Evolutionary conservation across 495 filamentous ascomycete genomes (phyloP).

Genomic region (Penicillium subrubescens): DNA sequence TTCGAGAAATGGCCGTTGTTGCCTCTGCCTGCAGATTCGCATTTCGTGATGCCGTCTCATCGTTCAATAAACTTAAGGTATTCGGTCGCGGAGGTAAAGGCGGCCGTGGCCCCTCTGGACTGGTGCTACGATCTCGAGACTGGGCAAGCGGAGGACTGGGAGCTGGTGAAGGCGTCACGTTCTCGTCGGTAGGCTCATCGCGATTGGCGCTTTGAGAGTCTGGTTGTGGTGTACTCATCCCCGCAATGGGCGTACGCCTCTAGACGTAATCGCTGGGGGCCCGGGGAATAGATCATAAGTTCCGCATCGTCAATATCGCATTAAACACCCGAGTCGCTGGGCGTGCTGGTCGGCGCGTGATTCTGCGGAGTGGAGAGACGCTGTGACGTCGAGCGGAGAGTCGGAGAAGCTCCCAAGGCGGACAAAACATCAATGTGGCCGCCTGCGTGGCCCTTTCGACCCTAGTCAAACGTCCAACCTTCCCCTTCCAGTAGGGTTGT

Average conservation of each 20-base stretch:
- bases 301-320: constrained; percentile 16
- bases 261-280: constrained; percentile 26
- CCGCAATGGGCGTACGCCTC: constrained; percentile 30
- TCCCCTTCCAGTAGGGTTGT: constrained; percentile 15
- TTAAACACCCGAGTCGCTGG: not conserved
- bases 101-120: constrained; percentile 51
- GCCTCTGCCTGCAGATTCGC: constrained; percentile 67
- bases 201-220: constrained; percentile 15
- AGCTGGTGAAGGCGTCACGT: constrained; percentile 4
- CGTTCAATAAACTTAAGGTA: constrained; percentile 45
- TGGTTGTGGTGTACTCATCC: constrained; percentile 25
- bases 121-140: constrained; percentile 26
- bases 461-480: constrained; percentile 17
- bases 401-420: constrained; percentile 26
- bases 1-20: constrained; percentile 79
- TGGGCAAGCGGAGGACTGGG: constrained; percentile 6
- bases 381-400: constrained; percentile 26
- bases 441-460: constrained; percentile 36
- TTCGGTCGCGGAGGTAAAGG: constrained; percentile 71
- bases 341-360: not conserved
- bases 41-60: constrained; percentile 36
- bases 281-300: constrained; percentile 21
- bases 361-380: constrained; percentile 3
- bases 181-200: constrained; percentile 14
- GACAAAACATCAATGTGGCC: constrained; percentile 33